Base-by-base conservation (phyloP, 306 rosid genomes). In the Carpinus viminea region DNA sequence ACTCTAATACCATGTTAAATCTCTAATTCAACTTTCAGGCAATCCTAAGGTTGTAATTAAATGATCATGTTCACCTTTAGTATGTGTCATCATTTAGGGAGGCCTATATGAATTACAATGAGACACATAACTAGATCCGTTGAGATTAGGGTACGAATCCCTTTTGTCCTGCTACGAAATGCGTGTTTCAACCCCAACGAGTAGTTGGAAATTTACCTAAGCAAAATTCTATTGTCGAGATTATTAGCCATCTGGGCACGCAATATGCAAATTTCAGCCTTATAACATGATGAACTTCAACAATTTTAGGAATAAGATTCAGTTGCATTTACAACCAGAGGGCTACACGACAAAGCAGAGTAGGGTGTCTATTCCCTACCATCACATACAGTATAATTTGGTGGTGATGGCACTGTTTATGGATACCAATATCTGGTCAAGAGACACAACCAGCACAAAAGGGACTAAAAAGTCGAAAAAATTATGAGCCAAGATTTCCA, bases 271-370 rank as follows among this genome's bases (percentile, higher is more conserved):
- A 2, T 64, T 41, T 5, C 11, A 7, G 3, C 18, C 43, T 64
- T 31, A 28, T 28, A 24, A 8, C 50, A 41, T 12, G 51, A 68
- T 12, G 10, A 20, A n/a, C 24, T 4, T 3, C 0, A 36, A 24
- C 21, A 31, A 12, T 31, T 12, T 26, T 36, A 34, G 41, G 70
- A 74, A 60, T 20, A 46, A 71, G 76, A 74, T 74, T 79, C 31
- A 55, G 72, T 9, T 47, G n/a, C 72, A 38, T 59, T 46, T 12
- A 36, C 74, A 59, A 60, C 12, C 74, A 41, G 5, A 79, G 16
- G 76, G 46, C 26, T 48, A 71, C 48, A 70, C 75, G 71, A 54
- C 68, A 70, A 75, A 61, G 7, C 64, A 16, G 57, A 75, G 68
- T 70, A 4, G 21, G 26, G 53, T 16, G 31, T 62, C 16, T 79